Percentiles rank a stretch among this genome's conserved stretches.
Evolutionary conservation across 495 filamentous ascomycete species (phyloP).

Genomic region (Xylaria longipes): DNA sequence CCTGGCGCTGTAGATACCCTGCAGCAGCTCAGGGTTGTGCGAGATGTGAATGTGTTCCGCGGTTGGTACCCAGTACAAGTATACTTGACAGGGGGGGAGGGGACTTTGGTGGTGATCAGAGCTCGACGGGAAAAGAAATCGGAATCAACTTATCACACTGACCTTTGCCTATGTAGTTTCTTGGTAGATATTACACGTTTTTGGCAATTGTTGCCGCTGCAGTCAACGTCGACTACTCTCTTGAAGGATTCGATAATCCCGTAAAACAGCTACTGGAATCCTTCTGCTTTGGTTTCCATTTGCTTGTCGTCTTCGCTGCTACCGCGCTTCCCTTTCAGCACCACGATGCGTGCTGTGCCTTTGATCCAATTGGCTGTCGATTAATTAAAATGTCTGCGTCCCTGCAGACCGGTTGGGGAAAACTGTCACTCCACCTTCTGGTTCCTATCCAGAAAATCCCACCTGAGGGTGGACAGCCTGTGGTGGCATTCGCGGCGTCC

Average conservation of each 20-base stretch:
- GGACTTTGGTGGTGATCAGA: slow-evolving; percentile 9
- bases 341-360: slow-evolving; percentile 18
- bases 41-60: slow-evolving; percentile 23
- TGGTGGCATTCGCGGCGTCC: slow-evolving; percentile 9
- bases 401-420: slow-evolving; percentile 29
- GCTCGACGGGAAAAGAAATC: slow-evolving; percentile 19
- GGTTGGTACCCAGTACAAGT: slow-evolving; percentile 19
- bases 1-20: slow-evolving; percentile 27
- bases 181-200: slow-evolving; percentile 1
- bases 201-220: slow-evolving; percentile 14
- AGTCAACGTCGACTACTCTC: slow-evolving; percentile 16
- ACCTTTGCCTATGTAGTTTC: slow-evolving; percentile 23
- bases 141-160: slow-evolving; percentile 24
- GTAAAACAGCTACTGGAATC: slow-evolving; percentile 17
- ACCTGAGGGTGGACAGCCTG: slow-evolving; percentile 1
- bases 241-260: slow-evolving; percentile 8
- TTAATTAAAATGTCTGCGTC: slow-evolving; percentile 31
- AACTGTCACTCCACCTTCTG: slow-evolving; percentile 24
- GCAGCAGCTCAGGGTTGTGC: slow-evolving; percentile 26
- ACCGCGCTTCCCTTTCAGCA: slow-evolving; percentile 24
- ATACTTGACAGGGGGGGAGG: slow-evolving; percentile 11
- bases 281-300: slow-evolving; percentile 15
- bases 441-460: slow-evolving; percentile 14
- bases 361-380: slow-evolving; percentile 28
- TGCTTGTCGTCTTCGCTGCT: slow-evolving; percentile 23